Base-by-base conservation (phyloP, 352 stramenopile species). In the Phytophthora citricola region DNA sequence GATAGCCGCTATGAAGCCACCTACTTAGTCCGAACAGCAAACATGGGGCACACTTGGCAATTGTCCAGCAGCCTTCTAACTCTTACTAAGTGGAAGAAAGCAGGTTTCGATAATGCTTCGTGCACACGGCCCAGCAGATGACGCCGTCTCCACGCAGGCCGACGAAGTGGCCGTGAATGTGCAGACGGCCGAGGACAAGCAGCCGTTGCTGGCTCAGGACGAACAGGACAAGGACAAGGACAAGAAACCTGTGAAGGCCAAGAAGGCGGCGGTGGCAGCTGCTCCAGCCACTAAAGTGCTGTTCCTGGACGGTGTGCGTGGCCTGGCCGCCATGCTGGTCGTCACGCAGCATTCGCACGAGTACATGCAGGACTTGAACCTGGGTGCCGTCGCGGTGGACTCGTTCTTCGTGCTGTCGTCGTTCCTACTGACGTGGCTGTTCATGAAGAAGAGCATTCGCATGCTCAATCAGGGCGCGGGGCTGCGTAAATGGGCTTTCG, bases 361-460 rank as follows among this genome's bases (percentile, higher is more conserved):
- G 49, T 71, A 78, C 52, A 76, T 78, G 62, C 61, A 71, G 40
- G 62, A 73, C 39, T 15, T 79, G 6, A 75, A 79, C 52, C 40
- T 83, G 22, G 78, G 78, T 12, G 62, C 57, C 26, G 54, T 75
- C 1, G 75, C 66, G 3, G 76, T 87, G 24, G 75, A 87, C 62
- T 69, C 61, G 40, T 87, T 87, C 58, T 87, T 87, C 47, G 78
- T 87, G 22, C 51, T 87, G 38, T 87, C 78, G 27, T 75, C 73
- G 20, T 87, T 82, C 41, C 54, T 86, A 20, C 66, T 86, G 4
- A 86, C 75, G 46, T 79, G 79, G 72, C 72, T 84, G n/a, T 79
- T 83, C 44, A 81, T 83, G 58, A 75, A 72, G 52, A 87, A 83
- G 58, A 69, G 57, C 31, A 64, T 71, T 24, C 43, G 59, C 14